Evolutionary conservation across 306 rosid species (phyloP).

Genomic region (Lablab purpureus): DNA sequence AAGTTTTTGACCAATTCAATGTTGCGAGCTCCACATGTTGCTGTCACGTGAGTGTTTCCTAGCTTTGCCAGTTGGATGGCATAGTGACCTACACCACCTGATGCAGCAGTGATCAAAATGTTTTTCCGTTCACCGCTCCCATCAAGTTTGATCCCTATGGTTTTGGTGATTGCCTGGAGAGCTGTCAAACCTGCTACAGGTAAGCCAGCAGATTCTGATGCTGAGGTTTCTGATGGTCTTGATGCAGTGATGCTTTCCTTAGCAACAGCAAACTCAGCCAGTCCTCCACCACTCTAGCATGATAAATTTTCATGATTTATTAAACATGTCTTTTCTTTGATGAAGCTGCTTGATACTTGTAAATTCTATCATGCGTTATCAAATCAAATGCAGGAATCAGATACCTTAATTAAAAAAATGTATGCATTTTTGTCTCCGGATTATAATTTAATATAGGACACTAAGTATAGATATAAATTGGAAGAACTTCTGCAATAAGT

Average conservation of each 20-base stretch:
- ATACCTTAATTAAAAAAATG: background rate
- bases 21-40: slow-evolving; percentile 90
- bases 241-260: slow-evolving; percentile 59
- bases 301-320: background rate
- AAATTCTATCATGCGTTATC: slow-evolving; percentile 8
- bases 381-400: background rate
- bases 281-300: slow-evolving; percentile 75
- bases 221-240: slow-evolving; percentile 63
- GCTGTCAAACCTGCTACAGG: slow-evolving; percentile 79
- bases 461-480: background rate
- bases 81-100: slow-evolving; percentile 88
- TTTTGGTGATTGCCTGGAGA: slow-evolving; percentile 65
- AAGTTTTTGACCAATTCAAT: slow-evolving; percentile 64
- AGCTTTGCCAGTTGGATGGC: slow-evolving; percentile 88
- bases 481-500: background rate
- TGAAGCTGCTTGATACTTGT: background rate
- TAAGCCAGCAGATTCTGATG: slow-evolving; percentile 66
- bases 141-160: slow-evolving; percentile 62
- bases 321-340: slow-evolving; percentile 3
- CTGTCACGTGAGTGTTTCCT: slow-evolving; percentile 79
- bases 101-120: slow-evolving; percentile 83
- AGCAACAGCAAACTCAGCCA: slow-evolving; percentile 68
- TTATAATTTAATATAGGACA: background rate
- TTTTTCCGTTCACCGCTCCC: slow-evolving; percentile 57
- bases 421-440: background rate